phyloP scores from a whole-genome alignment of 139 green algal species.

The Haematococcus lacustris region DNA sequence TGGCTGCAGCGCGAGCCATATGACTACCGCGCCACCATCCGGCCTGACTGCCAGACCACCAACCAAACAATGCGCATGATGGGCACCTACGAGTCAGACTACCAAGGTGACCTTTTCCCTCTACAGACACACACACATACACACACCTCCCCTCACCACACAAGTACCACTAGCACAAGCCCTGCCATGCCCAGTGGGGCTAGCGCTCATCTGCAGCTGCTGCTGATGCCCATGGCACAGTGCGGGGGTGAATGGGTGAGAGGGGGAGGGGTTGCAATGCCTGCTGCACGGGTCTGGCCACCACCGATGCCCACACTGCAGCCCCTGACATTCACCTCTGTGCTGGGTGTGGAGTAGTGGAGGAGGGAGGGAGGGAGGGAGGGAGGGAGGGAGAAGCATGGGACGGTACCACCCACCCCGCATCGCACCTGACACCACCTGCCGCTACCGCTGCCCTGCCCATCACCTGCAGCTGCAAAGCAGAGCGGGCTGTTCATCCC shows the following conservation, averaged over 20 bases:
- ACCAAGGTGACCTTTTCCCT: neutral
- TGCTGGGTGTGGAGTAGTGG: no score
- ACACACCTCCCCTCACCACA: neutral
- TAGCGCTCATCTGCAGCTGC: neutral
- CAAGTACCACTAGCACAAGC: neutral
- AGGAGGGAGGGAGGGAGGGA: no score
- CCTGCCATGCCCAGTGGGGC: neutral
- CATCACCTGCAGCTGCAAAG: neutral
- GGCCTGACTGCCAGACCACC: slow-evolving; percentile 15
- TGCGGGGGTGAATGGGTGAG: neutral
- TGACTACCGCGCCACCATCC: neutral
- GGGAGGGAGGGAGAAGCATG: no score
- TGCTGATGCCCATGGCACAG: neutral
- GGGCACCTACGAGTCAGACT: slow-evolving; percentile 21
- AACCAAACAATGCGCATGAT: slow-evolving; percentile 34
- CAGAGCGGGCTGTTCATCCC: neutral
- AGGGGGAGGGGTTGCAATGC: neutral
- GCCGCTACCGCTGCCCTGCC: neutral
- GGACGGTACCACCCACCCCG: no score
- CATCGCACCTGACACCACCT: neutral
- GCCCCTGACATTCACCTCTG: no score
- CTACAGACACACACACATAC: neutral
- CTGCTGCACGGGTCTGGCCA: no score
- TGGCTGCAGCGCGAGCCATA: neutral
- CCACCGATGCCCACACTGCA: no score